Conservation (phyloP, 768 basidiomycete genomes). For the Kwoniella newhampshirensis region DNA sequence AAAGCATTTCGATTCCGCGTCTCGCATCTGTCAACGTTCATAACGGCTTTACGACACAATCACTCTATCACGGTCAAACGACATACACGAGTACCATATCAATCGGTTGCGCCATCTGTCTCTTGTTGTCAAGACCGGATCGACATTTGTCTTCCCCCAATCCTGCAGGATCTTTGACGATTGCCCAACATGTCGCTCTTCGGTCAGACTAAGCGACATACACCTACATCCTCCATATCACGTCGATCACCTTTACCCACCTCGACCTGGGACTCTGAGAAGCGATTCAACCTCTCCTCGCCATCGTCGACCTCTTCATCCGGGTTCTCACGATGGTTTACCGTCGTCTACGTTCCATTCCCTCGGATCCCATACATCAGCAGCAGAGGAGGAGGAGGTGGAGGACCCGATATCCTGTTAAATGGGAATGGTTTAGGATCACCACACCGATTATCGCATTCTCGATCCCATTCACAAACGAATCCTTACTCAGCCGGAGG, state of each 20-base stretch:
- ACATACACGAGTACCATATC: no score
- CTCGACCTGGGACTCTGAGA: conserved; percentile 40
- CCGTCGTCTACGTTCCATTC: conserved; percentile 44
- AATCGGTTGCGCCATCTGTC: no score
- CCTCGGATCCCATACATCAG: conserved; percentile 35
- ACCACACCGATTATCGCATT: conserved; percentile 1
- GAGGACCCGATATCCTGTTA: conserved; percentile 4
- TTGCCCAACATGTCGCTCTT: conserved; percentile 48
- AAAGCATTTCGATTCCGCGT: no score
- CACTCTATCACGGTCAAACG: no score
- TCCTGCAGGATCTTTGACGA: no score
- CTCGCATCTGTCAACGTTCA: no score
- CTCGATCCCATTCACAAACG: conserved; percentile 6
- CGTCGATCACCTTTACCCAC: conserved; percentile 47
- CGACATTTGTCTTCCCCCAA: no score
- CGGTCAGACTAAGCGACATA: conserved; percentile 52
- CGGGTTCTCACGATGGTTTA: conserved; percentile 32
- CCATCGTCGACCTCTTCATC: conserved; percentile 17
- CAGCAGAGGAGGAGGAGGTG: conserved; percentile 3
- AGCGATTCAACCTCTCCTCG: conserved; percentile 35
- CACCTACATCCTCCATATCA: conserved; percentile 25
- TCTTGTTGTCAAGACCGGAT: no score
- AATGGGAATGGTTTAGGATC: conserved; percentile 20
- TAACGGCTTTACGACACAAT: no score
- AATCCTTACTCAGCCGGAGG: neutral